These are phyloP conservation scores for Cyberlindnera meyerae DNA, from an alignment of 805 yeast genomes.

Conservation along the genomic window DNA sequence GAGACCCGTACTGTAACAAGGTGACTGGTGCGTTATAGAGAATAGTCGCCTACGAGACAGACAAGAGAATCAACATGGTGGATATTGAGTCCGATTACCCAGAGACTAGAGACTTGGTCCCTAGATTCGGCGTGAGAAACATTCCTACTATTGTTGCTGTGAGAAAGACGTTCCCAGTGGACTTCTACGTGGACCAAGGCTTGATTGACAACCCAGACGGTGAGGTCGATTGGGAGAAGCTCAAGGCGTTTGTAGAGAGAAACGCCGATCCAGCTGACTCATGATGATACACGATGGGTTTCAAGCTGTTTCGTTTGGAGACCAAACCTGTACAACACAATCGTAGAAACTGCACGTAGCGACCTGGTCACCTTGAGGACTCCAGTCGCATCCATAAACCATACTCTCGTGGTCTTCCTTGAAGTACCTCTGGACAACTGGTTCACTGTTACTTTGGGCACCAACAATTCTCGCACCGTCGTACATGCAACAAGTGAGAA, in stretches of 20 bases:
- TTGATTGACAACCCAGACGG: slow-evolving; percentile 24
- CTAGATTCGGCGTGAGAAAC: slow-evolving; percentile 48
- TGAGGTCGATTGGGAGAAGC: slow-evolving; percentile 39
- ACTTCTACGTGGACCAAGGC: slow-evolving; percentile 29
- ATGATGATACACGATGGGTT: not conserved
- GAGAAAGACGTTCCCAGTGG: slow-evolving; percentile 56
- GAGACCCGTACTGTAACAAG: slow-evolving; percentile 56
- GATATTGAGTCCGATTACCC: slow-evolving; percentile 68
- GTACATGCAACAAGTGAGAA: slow-evolving; percentile 90
- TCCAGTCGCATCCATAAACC: slow-evolving; percentile 96
- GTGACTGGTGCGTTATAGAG: slow-evolving; percentile 58
- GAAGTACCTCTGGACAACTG: slow-evolving; percentile 37
- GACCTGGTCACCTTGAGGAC: slow-evolving; percentile 39
- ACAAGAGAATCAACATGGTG: slow-evolving; percentile 53
- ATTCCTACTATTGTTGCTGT: slow-evolving; percentile 68
- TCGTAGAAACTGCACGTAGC: slow-evolving; percentile 94
- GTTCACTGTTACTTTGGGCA: slow-evolving; percentile 24
- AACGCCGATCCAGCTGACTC: slow-evolving; percentile 32
- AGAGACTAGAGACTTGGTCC: slow-evolving; percentile 47
- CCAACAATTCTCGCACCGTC: slow-evolving; percentile 78
- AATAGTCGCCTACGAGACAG: slow-evolving; percentile 44
- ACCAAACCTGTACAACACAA: slow-evolving; percentile 74
- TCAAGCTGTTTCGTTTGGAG: slow-evolving; percentile 12
- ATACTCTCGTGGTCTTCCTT: slow-evolving; percentile 80
- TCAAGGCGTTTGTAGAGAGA: slow-evolving; percentile 40